Base-by-base conservation (phyloP, 345 rosid species). In the Eucalyptus viminalis region DNA sequence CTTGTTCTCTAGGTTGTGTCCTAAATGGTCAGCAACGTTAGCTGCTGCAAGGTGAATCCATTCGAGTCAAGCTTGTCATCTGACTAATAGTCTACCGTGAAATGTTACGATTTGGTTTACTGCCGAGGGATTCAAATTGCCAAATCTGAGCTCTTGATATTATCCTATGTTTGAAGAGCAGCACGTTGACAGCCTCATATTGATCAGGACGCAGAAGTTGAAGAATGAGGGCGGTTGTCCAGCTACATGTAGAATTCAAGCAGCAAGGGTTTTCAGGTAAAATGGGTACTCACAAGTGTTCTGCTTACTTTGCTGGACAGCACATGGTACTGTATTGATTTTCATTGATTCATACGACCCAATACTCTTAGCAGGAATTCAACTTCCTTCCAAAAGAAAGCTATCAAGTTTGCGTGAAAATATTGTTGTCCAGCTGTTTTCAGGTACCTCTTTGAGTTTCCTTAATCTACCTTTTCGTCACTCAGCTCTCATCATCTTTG, bases 381-480 rank as follows among this genome's bases (percentile, higher is more conserved):
- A 49, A 27, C 17, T 87, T 89, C 65, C 95, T 93, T 5, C 91
- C 92, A 2, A 91, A 92, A 21, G 85, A 76, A 89, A 16, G 40
- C 91, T 87, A 91, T 93, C 49, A 92, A 94, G 51, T 92, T 93
- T 81, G 92, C 87, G 89, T 92, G 95, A 93, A 94, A 91, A 22
- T 93, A 94, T 91, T 96, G 95, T 67, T 94, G 92, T 86, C 94
- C 98, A 31, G 90, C 90, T 60, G 93, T 93, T 54, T 96, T 94
- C 92, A 94, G 96, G 95, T 95, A 31, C 40, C 69, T 90, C 4
- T 34, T 89, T 11, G 85, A 76, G 85, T 76, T 76, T 40, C 47
- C 87, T 27, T 49, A 21, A 45, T 34, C 56, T 11, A 19, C 25
- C n/a, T 53, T 87, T 49, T n/a, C 40, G 6, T 8, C 58, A 43